Evolutionary conservation across 2,329 filamentous ascomycete species (phyloP), one percentile per base, ranked within the genome.

Genomic region (Alternaria triticina): DNA sequence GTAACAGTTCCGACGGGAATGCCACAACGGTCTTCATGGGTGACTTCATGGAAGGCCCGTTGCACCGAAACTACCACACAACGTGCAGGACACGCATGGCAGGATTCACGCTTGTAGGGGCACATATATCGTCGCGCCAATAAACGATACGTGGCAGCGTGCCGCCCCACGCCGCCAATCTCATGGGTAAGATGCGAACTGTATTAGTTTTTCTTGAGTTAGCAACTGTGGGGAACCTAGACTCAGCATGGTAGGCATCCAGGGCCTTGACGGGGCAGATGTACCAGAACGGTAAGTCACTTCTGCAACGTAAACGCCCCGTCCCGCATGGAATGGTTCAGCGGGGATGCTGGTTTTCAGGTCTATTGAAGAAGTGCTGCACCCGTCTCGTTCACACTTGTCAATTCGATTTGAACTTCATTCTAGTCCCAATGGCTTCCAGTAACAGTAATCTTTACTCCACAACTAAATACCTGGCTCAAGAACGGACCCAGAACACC

Each of bases 391-490:
- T 22, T 5, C n/a, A 3, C 17, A 7, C 9, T n/a, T 15, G 4
- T 40, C 43, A 9, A 27, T 13, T 10, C 5, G 4, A 11, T 25
- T 56, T 17, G 43, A 36, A 46, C 8, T 10, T 17, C n/a, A 47
- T 9, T 20, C 6, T 33, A 6, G 17, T 15, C 27, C 25, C 17
- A 27, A 62, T 62, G 59, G 15, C 36, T 52, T 44, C 55, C 23
- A 15, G 7, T 17, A 62, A 17, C 8, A 59, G 44, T 6, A 62
- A 47, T 7, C 28, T 44, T 8, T 59, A 59, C 25, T 43, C 49
- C 6, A 62, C 55, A 1, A 62, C n/a, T 40, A 59, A 54, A 43
- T 62, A 62, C 30, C 47, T 62, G 30, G 59, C 59, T 15, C 59
- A 62, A 25, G 54, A 54, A n/a, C 22, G 59, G 12, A 62, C 47